Evolutionary conservation across 2,329 filamentous ascomycete species (phyloP).

Genomic region (Rhytidhysteron rufulum): DNA sequence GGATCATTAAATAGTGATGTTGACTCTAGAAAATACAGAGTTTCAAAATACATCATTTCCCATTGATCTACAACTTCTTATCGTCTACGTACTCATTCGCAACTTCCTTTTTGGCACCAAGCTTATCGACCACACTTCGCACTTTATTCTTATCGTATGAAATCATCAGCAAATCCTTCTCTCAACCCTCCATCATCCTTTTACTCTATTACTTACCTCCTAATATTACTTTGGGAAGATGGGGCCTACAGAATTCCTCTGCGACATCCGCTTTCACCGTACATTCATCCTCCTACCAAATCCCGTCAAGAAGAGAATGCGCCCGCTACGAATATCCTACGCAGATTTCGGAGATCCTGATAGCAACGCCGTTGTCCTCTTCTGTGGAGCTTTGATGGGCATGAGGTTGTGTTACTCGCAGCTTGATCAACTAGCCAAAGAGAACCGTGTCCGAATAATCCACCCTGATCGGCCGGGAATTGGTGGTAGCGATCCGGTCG

Average conservation of each 20-base stretch:
- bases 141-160: background rate
- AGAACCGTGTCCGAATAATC: conserved; percentile 7
- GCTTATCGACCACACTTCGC: background rate
- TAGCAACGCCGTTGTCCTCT: conserved; percentile 25
- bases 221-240: conserved; percentile 7
- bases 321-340: conserved; percentile 23
- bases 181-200: background rate
- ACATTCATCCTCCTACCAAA: conserved; percentile 20
- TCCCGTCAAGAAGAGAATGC: conserved; percentile 12
- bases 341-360: conserved; percentile 24
- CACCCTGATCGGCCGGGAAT: conserved; percentile 27
- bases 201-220: background rate
- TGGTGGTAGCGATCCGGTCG: conserved; percentile 22
- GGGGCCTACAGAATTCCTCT: conserved; percentile 22
- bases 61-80: no score
- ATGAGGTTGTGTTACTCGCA: background rate
- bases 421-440: background rate
- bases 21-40: no score
- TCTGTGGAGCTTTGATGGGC: conserved; percentile 5
- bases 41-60: no score
- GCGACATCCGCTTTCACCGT: conserved; percentile 24
- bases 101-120: background rate
- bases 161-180: background rate
- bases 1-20: no score
- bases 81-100: background rate